Percentiles rank a stretch among this genome's conserved stretches.
These are phyloP conservation scores for Parafenestella ontariensis DNA, from an alignment of 2,329 filamentous ascomycete species.

Conservation along the genomic window DNA sequence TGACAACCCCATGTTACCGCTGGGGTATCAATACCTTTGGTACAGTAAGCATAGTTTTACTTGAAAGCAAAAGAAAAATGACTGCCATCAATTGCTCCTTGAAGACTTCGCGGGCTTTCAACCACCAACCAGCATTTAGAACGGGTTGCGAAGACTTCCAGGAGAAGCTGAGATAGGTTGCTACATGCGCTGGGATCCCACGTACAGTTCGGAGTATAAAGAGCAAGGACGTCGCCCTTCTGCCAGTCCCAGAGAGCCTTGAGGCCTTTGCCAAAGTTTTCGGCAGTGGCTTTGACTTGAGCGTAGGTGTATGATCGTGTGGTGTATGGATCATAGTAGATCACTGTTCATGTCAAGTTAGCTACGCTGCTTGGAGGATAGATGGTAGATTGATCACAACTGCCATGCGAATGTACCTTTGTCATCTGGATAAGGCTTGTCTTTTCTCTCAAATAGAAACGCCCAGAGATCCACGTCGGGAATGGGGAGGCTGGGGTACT, in stretches of 20 bases:
- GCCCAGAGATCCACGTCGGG: slow-evolving; percentile 80
- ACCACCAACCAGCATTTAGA: neutral
- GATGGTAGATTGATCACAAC: too few relatives aligned
- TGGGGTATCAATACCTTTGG: slow-evolving; percentile 73
- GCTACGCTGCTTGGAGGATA: slow-evolving; percentile 1
- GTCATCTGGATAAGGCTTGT: slow-evolving; percentile 71
- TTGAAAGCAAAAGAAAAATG: neutral
- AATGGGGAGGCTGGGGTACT: slow-evolving; percentile 70
- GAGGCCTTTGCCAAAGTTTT: slow-evolving; percentile 82
- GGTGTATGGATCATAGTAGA: slow-evolving; percentile 79
- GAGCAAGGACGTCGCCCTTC: slow-evolving; percentile 80
- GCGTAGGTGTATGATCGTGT: slow-evolving; percentile 73
- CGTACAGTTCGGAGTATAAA: slow-evolving; percentile 80
- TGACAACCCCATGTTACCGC: slow-evolving; percentile 77
- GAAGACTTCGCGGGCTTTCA: neutral
- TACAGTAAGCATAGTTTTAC: neutral
- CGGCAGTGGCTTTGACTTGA: slow-evolving; percentile 69
- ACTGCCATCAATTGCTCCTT: neutral
- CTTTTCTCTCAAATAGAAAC: slow-evolving; percentile 75
- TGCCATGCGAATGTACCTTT: slow-evolving; percentile 70
- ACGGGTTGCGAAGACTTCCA: too few relatives aligned
- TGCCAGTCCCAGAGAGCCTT: slow-evolving; percentile 77
- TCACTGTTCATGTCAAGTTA: slow-evolving; percentile 60
- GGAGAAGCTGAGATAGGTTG: neutral
- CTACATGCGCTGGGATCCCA: neutral